Percentiles rank a stretch among this genome's conserved stretches.
These are phyloP conservation scores for Metarhizium anisopliae DNA, from an alignment of 2,329 filamentous ascomycete species.

Conservation along the genomic window DNA sequence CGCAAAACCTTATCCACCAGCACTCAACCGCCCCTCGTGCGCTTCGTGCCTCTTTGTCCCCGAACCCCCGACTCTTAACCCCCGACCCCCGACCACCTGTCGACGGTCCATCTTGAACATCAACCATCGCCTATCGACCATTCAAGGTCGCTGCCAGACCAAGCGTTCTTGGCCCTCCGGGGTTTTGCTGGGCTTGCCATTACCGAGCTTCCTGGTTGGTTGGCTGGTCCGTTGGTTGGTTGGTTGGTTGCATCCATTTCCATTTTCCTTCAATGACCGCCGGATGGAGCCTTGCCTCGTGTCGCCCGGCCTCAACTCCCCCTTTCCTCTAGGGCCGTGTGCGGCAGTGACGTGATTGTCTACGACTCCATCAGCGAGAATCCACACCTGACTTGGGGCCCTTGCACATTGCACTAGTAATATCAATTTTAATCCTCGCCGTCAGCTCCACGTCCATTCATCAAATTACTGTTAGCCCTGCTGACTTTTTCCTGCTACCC, in stretches of 20 bases:
- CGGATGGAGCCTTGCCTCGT: slow-evolving; percentile 8
- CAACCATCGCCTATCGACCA: neutral
- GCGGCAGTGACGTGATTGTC: slow-evolving; percentile 11
- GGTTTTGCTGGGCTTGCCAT: neutral
- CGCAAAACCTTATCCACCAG: too few species aligned
- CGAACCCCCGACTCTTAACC: neutral
- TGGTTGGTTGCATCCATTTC: slow-evolving; percentile 5
- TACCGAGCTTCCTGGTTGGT: neutral
- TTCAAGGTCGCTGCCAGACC: too few species aligned
- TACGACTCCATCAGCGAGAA: slow-evolving; percentile 3
- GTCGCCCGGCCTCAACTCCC: neutral
- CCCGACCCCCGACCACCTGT: neutral
- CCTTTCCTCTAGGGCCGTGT: slow-evolving; percentile 1
- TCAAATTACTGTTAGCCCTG: slow-evolving; percentile 1
- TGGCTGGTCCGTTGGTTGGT: neutral
- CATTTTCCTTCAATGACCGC: neutral
- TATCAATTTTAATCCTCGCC: neutral
- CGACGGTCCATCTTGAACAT: too few species aligned
- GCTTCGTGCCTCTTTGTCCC: neutral
- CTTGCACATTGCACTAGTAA: neutral
- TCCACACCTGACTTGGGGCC: neutral
- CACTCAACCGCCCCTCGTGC: too few species aligned
- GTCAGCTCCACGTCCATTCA: neutral
- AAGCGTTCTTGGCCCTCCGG: too few species aligned
- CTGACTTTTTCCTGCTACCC: slow-evolving; percentile 9